phyloP scores from a whole-genome alignment of 306 rosid species.

The Prunus kanzakura region DNA sequence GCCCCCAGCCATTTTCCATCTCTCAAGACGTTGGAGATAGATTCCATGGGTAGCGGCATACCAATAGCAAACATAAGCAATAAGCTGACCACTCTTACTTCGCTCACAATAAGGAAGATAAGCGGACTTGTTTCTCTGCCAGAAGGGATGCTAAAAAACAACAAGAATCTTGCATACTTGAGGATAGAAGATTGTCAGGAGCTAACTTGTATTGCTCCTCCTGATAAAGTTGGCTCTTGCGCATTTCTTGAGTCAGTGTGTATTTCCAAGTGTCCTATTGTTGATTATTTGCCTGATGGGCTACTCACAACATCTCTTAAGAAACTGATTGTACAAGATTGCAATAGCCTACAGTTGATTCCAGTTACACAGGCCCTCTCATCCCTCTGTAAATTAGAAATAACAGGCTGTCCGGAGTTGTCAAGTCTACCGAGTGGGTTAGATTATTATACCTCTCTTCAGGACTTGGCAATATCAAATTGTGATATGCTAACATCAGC shows the following conservation, averaged over 20 bases:
- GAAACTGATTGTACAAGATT: rapidly evolving
- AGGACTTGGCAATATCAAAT: neutral
- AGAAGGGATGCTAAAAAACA: neutral
- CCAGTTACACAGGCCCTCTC: neutral
- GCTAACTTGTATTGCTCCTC: neutral
- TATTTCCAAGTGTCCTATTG: neutral
- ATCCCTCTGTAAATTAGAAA: neutral
- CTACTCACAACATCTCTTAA: neutral
- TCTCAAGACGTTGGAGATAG: neutral
- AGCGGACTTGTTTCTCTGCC: neutral
- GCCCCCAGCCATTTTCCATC: conserved; percentile 5
- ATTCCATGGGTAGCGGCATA: too few relatives aligned
- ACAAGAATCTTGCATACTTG: neutral
- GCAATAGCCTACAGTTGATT: neutral
- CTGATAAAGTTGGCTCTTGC: neutral
- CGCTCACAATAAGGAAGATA: rapidly evolving
- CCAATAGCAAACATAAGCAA: neutral
- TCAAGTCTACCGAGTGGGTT: neutral
- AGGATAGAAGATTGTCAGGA: neutral
- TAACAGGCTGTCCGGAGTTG: rapidly evolving
- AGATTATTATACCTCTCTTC: neutral
- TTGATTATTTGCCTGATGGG: neutral
- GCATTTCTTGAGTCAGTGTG: neutral
- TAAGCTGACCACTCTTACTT: neutral
- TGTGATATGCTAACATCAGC: too few relatives aligned